Conservation (phyloP, 495 filamentous ascomycete species). For the Cercophora scortea region DNA sequence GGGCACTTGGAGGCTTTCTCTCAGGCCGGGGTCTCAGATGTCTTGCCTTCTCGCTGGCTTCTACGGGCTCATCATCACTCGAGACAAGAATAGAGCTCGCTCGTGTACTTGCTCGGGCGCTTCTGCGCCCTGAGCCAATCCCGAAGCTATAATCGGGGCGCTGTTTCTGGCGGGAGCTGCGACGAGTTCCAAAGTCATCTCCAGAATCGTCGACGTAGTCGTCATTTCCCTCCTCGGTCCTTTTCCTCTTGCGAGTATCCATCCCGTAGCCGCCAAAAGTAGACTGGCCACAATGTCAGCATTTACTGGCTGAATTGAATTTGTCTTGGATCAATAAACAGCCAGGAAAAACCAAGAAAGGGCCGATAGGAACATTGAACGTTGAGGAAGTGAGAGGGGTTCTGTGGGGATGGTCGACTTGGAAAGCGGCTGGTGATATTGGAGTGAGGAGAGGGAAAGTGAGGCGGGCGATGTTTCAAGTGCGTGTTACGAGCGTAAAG, state of each 20-base stretch:
- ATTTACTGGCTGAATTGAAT: conserved; percentile 2
- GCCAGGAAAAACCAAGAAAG: too few relatives aligned
- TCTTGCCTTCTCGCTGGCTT: background rate
- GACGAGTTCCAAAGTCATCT: conserved; percentile 3
- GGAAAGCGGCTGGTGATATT: too few relatives aligned
- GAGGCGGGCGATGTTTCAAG: too few relatives aligned
- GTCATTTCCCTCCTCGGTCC: conserved; percentile 9
- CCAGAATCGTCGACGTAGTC: conserved; percentile 18
- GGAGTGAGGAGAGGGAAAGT: too few relatives aligned
- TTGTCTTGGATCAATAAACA: background rate
- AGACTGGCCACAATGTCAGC: background rate
- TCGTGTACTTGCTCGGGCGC: conserved; percentile 17
- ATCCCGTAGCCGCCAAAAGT: background rate
- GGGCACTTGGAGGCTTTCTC: background rate
- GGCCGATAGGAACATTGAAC: too few relatives aligned
- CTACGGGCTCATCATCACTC: conserved; percentile 7
- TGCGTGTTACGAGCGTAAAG: too few relatives aligned
- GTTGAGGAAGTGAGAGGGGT: too few relatives aligned
- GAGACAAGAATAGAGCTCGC: conserved; percentile 15
- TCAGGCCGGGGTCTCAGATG: background rate
- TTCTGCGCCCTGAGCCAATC: conserved; percentile 6
- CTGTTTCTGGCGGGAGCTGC: conserved; percentile 1
- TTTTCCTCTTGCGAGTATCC: conserved; percentile 15
- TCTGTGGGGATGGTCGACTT: too few relatives aligned
- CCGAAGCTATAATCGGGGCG: background rate